Evolutionary conservation across 805 yeast genomes (phyloP).

Genomic region (Metschnikowia chrysomelidarum): DNA sequence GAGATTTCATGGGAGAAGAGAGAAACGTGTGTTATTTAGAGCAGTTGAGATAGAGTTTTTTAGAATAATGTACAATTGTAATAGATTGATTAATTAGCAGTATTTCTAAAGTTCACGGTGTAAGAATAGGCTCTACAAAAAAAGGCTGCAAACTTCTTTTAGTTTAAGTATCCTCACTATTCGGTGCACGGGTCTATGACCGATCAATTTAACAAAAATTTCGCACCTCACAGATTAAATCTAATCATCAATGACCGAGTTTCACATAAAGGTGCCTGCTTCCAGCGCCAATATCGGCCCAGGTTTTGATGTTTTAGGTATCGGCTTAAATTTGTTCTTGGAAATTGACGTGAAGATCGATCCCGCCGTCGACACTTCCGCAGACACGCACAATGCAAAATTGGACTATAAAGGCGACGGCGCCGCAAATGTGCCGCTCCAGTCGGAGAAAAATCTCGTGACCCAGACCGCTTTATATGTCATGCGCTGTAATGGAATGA

Average conservation of each 20-base stretch:
- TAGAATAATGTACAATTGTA: no score
- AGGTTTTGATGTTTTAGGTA: constrained; percentile 95
- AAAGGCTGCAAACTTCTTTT: no score
- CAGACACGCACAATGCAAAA: constrained; percentile 66
- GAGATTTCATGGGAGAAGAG: constrained; percentile 69
- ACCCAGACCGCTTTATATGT: constrained; percentile 93
- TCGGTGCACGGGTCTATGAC: no score
- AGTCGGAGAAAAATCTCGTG: constrained; percentile 76
- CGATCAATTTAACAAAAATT: background rate
- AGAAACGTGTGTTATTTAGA: constrained; percentile 34
- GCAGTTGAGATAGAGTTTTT: no score
- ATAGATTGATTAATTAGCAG: no score
- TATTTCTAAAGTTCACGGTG: no score
- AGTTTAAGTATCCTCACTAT: no score
- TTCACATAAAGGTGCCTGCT: constrained; percentile 80
- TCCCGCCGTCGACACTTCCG: constrained; percentile 41
- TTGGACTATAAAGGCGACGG: constrained; percentile 80
- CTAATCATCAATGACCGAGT: constrained; percentile 46
- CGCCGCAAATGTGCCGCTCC: constrained; percentile 72
- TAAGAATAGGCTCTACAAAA: no score
- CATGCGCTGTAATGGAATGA: constrained; percentile 74
- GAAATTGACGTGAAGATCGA: constrained; percentile 70
- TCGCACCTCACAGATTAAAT: background rate
- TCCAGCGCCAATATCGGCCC: constrained; percentile 98
- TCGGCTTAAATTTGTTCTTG: constrained; percentile 75